Base-by-base conservation (phyloP, 148 eudicot species). In the Bassia scoparia region DNA sequence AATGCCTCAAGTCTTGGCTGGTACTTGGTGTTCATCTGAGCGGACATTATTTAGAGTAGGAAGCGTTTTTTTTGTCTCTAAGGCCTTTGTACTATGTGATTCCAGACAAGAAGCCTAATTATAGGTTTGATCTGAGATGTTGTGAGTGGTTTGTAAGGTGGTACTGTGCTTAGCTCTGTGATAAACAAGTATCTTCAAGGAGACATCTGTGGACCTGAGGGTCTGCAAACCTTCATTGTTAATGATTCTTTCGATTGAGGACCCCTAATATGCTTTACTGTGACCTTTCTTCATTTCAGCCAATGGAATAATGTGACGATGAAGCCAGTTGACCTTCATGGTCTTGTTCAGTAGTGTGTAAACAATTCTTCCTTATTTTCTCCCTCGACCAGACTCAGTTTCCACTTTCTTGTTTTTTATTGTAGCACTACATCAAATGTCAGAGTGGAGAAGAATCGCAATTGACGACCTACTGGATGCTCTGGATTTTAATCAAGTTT, bases 271-370 rank as follows among this genome's bases (percentile, higher is more conserved):
- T 84, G 83, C 80, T 89, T 87, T 89, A 79, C 83, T 81, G 63
- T 87, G 84, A 87, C 85, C 75, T 87, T 88, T 92, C 76, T 86
- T 84, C 86, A 81, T 89, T 90, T 80, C 98, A 93, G 98, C 98
- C 98, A 43, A 83, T 87, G 98, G 98, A 95, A 83, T 91, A 91
- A 76, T 95, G 91, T 83, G 98, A 95, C 73, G 98, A 95, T 46
- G 98, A 95, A 78, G 96, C 98, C 77, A 95, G 83, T 81, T 95
- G 83, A 95, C 99, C 94, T 95, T 35, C 99, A 95, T 52, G 99
- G 99, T 53, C 98, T 95, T 74, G 98, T 95, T 67, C 98, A 95
- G 97, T 97, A 91, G 80, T 49, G 54, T 67, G 27, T n/a, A 26
- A 69, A 23, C 60, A 44, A 52, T 6, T 23, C 14, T 6, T 75